phyloP scores from a whole-genome alignment of 371 early-diverging fungal genomes.

The Synchytrium microbalum region DNA sequence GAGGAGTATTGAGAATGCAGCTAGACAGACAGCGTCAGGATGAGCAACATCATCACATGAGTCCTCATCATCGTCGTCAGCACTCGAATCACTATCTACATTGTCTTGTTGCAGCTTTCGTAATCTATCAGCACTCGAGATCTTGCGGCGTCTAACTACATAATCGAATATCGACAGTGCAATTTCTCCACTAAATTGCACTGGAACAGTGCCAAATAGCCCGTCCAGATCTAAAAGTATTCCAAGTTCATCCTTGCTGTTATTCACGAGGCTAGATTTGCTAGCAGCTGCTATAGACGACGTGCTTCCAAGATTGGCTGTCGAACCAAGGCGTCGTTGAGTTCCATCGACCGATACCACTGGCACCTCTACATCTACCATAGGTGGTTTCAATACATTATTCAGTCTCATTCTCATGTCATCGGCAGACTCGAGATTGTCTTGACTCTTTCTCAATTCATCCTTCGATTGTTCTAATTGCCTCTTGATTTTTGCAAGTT shows the following conservation, averaged over 20 bases:
- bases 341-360: constrained; percentile 9
- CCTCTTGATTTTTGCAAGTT: constrained; percentile 30
- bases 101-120: constrained; percentile 1
- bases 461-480: constrained; percentile 22
- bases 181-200: constrained; percentile 21
- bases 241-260: background rate
- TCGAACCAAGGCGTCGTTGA: background rate
- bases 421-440: constrained; percentile 6
- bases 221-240: background rate
- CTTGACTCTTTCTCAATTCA: constrained; percentile 12
- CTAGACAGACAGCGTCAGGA: constrained; percentile 29
- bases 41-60: background rate
- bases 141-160: background rate
- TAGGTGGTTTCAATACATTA: constrained; percentile 31
- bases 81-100: constrained; percentile 6
- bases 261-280: background rate
- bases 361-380: constrained; percentile 19
- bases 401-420: constrained; percentile 11
- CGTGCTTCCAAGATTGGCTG: background rate
- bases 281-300: background rate
- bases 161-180: constrained; percentile 13
- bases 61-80: constrained; percentile 4
- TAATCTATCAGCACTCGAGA: constrained; percentile 10
- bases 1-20: constrained; percentile 39
- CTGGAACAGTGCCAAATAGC: constrained; percentile 20